These are phyloP conservation scores for Ceratocystis papillata DNA, from an alignment of 2,329 filamentous ascomycete genomes.

Conservation along the genomic window DNA sequence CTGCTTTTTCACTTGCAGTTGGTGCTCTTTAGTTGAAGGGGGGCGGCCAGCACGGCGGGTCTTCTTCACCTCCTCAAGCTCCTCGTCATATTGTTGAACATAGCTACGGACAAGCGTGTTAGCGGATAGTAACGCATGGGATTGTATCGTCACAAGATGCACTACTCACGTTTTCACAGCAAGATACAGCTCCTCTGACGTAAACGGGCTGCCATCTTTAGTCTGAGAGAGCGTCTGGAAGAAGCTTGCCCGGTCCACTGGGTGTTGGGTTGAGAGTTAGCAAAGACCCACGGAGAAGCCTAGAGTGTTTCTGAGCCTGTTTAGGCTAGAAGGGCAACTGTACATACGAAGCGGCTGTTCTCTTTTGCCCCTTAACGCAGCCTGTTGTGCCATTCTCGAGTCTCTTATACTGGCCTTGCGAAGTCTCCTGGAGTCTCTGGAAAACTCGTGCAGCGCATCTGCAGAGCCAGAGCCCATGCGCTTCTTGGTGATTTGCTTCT, in stretches of 20 bases:
- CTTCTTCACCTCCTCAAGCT: constrained; percentile 54
- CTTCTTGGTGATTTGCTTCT: constrained; percentile 86
- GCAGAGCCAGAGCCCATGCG: constrained; percentile 51
- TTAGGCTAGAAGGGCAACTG: not conserved
- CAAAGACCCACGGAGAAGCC: no score
- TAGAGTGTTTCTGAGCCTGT: no score
- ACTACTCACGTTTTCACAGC: constrained; percentile 49
- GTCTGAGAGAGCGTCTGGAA: constrained; percentile 53
- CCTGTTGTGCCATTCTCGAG: constrained; percentile 65
- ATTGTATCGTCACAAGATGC: no score
- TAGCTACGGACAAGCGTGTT: constrained; percentile 37
- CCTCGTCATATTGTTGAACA: constrained; percentile 59
- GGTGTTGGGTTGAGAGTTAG: not conserved
- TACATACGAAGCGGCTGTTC: constrained; percentile 61
- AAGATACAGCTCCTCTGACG: constrained; percentile 47
- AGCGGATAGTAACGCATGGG: not conserved
- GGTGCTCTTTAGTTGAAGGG: constrained; percentile 62
- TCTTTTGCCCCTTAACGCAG: constrained; percentile 57
- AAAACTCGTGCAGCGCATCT: constrained; percentile 73
- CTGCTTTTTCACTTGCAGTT: constrained; percentile 60
- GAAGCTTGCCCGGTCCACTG: constrained; percentile 40
- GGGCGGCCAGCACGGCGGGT: constrained; percentile 68
- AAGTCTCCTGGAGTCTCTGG: constrained; percentile 71
- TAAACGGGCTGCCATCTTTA: constrained; percentile 36
- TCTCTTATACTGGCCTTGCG: constrained; percentile 71